Base-by-base conservation (phyloP, 148 eudicot genomes). In the Pharnaceum exiguum region DNA sequence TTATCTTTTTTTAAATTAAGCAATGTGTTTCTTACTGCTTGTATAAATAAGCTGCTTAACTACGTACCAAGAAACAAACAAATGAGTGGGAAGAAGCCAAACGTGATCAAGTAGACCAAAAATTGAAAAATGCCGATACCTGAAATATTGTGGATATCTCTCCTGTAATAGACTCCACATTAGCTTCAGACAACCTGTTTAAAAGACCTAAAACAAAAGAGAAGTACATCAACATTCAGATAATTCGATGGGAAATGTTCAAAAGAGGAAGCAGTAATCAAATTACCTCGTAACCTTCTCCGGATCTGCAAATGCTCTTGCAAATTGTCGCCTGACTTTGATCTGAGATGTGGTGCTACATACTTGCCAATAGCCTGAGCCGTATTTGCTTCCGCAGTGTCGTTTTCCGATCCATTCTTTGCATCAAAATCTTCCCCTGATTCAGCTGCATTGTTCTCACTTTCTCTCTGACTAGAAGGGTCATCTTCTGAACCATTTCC, bases 151-250 rank as follows among this genome's bases (percentile, higher is more conserved):
- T 60, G 55, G 79, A 83, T 11, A 84, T 64, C 71, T 89, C 89
- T 51, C 71, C 77, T 12, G 95, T 72, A 53, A 89, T 57, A 18
- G 93, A 82, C 77, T 94, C 99, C 71, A 89, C 73, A 65, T 94
- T 94, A 35, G 95, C 71, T 71, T 94, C 96, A 44, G 96, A 89
- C 65, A 94, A 45, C 86, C 87, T 75, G 68, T 94, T 94, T 59
- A 94, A 53, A 49, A 89, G 81, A 59, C 99, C 99, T 94, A 77
- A 26, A 71, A 19, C 11, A 38, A 47, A 29, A 30, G 22, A 55
- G 28, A 67, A 63, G 32, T 17, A 43, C 26, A 52, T 47, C 39
- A 66, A 47, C 4, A 61, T 19, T 49, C 28, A 62, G 37, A 16
- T 18, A 13, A 51, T 21, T 10, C n/a, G 26, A 43, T 59, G 54